These are phyloP conservation scores for Protea cynaroides DNA, from an alignment of 164 flowering plant species.

Conservation along the genomic window DNA sequence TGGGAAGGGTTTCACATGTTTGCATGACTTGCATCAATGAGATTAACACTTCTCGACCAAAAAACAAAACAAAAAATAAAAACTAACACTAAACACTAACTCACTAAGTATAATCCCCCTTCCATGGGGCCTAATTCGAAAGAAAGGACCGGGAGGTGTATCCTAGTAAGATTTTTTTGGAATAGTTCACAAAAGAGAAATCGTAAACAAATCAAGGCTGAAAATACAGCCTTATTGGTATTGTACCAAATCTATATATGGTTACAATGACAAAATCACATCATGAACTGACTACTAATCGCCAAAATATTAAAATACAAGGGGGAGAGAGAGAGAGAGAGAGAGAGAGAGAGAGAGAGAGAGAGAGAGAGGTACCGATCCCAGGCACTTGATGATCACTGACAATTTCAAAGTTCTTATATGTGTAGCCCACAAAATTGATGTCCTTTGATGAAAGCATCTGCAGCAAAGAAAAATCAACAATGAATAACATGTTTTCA, in stretches of 20 bases:
- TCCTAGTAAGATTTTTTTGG: no score
- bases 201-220: not conserved
- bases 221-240: not conserved
- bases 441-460: constrained; percentile 56
- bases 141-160: no score
- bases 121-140: no score
- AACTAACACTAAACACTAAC: no score
- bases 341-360: constrained; percentile 13
- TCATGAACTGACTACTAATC: not conserved
- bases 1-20: not conserved
- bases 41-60: no score
- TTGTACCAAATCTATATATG: no score
- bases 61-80: no score
- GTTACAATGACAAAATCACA: no score
- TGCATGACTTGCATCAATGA: not conserved
- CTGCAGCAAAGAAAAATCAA: constrained; percentile 24
- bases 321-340: constrained; percentile 8
- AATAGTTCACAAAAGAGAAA: no score
- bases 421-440: constrained; percentile 57
- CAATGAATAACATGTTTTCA: not conserved
- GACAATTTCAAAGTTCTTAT: constrained; percentile 52
- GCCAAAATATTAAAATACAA: not conserved
- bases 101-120: no score
- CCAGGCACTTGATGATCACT: constrained; percentile 50
- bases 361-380: constrained; percentile 26